phyloP scores from a whole-genome alignment of 768 basidiomycete species.

The Rhodosporidiobolus odoratus region DNA sequence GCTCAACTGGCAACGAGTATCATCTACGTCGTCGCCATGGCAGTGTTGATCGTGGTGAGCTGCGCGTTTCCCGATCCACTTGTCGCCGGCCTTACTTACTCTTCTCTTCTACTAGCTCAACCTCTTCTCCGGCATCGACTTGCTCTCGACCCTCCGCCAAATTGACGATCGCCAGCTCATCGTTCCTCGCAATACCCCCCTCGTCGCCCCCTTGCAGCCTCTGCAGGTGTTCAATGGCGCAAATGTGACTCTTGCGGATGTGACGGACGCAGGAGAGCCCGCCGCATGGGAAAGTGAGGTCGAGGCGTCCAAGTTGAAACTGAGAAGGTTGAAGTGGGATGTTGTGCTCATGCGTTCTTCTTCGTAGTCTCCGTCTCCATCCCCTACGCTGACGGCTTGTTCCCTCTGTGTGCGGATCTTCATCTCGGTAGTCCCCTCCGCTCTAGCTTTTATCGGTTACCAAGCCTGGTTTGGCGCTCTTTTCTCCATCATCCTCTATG shows the following conservation, averaged over 20 bases:
- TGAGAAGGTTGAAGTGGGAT: conserved; percentile 8
- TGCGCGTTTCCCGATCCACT: background rate
- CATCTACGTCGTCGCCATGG: conserved; percentile 3
- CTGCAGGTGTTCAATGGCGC: background rate
- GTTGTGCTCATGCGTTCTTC: background rate
- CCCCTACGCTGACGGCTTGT: background rate
- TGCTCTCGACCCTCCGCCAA: conserved; percentile 6
- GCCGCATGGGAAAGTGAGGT: background rate
- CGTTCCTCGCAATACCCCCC: conserved; percentile 1
- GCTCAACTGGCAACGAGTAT: background rate
- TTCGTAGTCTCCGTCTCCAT: background rate
- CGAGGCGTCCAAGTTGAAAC: background rate
- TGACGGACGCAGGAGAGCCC: background rate
- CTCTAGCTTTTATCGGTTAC: conserved; percentile 6
- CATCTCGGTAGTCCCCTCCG: conserved; percentile 3
- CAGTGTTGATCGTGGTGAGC: background rate
- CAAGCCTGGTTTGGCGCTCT: background rate
- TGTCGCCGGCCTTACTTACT: background rate
- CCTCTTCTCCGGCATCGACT: conserved; percentile 10
- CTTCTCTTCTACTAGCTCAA: background rate
- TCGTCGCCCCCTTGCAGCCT: conserved; percentile 14
- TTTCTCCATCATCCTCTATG: background rate
- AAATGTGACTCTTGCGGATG: background rate
- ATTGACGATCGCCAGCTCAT: background rate
- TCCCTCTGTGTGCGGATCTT: background rate